A percentile compares a stretch with the other conserved stretches of the same genome.
Evolutionary conservation across 208 protist genomes (phyloP).

Genomic region (Crithidia mellificae): DNA sequence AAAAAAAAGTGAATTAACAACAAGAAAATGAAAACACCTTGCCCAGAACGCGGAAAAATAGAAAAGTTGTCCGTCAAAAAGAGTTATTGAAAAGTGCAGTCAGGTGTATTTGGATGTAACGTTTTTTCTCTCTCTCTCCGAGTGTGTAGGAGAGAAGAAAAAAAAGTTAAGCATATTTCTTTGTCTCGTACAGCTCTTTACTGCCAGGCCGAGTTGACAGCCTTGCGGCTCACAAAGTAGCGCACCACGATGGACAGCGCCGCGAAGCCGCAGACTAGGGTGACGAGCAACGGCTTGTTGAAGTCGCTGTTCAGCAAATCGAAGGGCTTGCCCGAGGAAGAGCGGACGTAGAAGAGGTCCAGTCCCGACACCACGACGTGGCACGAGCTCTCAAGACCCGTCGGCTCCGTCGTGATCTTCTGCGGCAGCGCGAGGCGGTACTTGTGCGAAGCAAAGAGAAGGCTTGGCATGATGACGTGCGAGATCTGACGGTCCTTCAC

Average conservation of each 20-base stretch:
- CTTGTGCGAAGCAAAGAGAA: slow-evolving; percentile 64
- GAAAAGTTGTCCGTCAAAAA: too few relatives aligned
- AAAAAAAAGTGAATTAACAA: neutral
- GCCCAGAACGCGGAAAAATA: too few relatives aligned
- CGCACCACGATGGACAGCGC: slow-evolving; percentile 60
- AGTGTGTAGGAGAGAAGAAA: too few relatives aligned
- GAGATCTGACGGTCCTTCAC: slow-evolving; percentile 50
- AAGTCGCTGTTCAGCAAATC: slow-evolving; percentile 93
- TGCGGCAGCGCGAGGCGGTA: slow-evolving; percentile 62
- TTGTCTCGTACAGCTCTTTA: slow-evolving; percentile 28
- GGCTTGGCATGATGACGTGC: slow-evolving; percentile 72
- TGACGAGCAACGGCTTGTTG: slow-evolving; percentile 83
- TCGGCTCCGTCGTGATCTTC: slow-evolving; percentile 68
- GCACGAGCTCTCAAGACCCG: slow-evolving; percentile 83
- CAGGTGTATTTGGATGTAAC: too few relatives aligned
- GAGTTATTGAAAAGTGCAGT: too few relatives aligned
- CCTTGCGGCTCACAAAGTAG: slow-evolving; percentile 77
- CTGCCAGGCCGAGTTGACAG: slow-evolving; percentile 65
- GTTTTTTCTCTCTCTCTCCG: too few relatives aligned
- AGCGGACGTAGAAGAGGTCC: slow-evolving; percentile 91
- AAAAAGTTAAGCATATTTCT: too few relatives aligned
- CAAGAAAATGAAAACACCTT: neutral
- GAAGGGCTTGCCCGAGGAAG: slow-evolving; percentile 87
- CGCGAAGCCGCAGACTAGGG: slow-evolving; percentile 61
- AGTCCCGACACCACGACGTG: slow-evolving; percentile 83